Evolutionary conservation across 768 basidiomycete species (phyloP).

Genomic region (Boletus edulis): DNA sequence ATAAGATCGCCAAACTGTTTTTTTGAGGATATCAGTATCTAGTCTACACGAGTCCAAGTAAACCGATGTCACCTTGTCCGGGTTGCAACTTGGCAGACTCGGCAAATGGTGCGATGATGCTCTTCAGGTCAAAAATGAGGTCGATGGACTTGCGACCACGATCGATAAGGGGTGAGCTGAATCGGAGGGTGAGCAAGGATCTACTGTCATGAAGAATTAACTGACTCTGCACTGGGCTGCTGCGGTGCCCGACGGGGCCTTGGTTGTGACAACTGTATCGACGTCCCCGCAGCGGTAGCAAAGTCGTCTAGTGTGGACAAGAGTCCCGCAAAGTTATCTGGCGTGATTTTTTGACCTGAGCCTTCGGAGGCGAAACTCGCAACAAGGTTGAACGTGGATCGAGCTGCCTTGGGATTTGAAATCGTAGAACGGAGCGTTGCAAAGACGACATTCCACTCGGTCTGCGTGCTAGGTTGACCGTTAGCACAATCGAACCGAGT

Average conservation of each 20-base stretch:
- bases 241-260: conserved; percentile 50
- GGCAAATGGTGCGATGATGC: conserved; percentile 57
- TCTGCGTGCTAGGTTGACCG: conserved; percentile 61
- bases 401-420: conserved; percentile 82
- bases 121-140: conserved; percentile 69
- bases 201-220: background rate
- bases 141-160: conserved; percentile 85
- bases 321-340: conserved; percentile 80
- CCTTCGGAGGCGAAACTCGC: conserved; percentile 60
- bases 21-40: conserved; percentile 16
- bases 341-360: conserved; percentile 55
- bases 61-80: conserved; percentile 24
- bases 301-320: conserved; percentile 85
- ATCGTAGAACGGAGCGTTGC: conserved; percentile 84
- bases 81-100: conserved; percentile 43
- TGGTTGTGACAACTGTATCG: conserved; percentile 56
- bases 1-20: conserved; percentile 70
- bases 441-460: conserved; percentile 94
- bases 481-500: conserved; percentile 1
- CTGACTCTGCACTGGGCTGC: conserved; percentile 51
- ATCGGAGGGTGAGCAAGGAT: background rate
- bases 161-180: conserved; percentile 72
- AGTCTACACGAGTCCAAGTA: background rate
- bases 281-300: conserved; percentile 69
- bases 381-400: conserved; percentile 81